These are phyloP conservation scores for Pleurotus eryngii DNA, from an alignment of 768 basidiomycete genomes.

Conservation along the genomic window DNA sequence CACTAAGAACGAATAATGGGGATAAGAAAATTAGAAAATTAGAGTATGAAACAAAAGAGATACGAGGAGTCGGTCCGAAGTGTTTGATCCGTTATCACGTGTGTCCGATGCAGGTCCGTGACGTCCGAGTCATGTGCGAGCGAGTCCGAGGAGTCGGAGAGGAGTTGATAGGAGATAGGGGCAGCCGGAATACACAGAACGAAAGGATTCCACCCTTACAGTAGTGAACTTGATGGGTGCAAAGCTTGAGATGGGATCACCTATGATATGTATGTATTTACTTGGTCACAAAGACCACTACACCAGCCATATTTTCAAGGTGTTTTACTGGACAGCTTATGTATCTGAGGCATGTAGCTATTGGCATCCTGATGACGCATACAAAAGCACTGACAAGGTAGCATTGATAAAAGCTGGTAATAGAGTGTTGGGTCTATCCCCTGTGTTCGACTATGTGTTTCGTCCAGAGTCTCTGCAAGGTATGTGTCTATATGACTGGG, in stretches of 20 bases:
- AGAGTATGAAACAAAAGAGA: too few relatives aligned
- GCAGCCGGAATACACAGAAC: too few relatives aligned
- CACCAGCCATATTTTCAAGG: constrained; percentile 24
- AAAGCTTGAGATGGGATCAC: constrained; percentile 27
- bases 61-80: too few relatives aligned
- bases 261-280: constrained; percentile 18
- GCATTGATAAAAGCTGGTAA: not conserved
- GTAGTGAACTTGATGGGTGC: constrained; percentile 25
- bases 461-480: constrained; percentile 17
- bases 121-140: too few relatives aligned
- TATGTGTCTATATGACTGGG: constrained; percentile 27
- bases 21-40: too few relatives aligned
- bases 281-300: constrained; percentile 24
- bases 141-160: too few relatives aligned
- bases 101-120: too few relatives aligned
- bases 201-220: too few relatives aligned
- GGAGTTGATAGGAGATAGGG: too few relatives aligned
- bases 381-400: not conserved
- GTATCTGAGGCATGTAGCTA: not conserved
- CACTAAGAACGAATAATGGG: too few relatives aligned
- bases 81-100: too few relatives aligned
- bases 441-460: constrained; percentile 24
- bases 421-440: constrained; percentile 15
- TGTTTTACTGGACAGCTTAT: not conserved
- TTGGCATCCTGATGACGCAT: not conserved